Percentiles rank a stretch among this genome's conserved stretches.
Evolutionary conservation across 2,329 filamentous ascomycete genomes (phyloP).

Genomic region (Penicillium sp.): DNA sequence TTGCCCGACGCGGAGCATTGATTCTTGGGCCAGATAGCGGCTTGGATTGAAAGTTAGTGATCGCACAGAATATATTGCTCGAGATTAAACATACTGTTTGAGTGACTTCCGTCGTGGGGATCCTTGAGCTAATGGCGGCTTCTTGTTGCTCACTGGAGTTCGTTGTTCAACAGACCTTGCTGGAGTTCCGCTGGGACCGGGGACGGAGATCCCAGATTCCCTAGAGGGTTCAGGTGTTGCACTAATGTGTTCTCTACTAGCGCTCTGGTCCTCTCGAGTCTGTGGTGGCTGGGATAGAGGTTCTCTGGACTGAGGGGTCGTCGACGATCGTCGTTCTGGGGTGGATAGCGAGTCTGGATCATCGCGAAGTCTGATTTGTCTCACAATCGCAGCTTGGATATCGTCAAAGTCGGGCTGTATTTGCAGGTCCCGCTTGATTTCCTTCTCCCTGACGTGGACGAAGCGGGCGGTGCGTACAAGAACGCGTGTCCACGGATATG

Average conservation of each 20-base stretch:
- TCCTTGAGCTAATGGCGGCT: not conserved
- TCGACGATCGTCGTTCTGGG: not conserved
- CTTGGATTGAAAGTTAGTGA: not conserved
- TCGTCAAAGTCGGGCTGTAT: conserved; percentile 44
- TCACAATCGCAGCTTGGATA: conserved; percentile 10
- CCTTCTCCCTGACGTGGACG: conserved; percentile 44
- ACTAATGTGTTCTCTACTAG: too few relatives aligned
- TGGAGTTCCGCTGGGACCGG: not conserved
- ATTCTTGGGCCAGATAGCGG: too few relatives aligned
- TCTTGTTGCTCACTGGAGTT: not conserved
- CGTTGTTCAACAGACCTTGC: not conserved
- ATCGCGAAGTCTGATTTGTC: not conserved
- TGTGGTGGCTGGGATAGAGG: not conserved
- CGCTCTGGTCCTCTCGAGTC: not conserved
- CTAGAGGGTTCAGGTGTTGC: too few relatives aligned
- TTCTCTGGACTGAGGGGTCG: not conserved
- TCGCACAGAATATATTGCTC: not conserved
- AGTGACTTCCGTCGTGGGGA: conserved; percentile 1
- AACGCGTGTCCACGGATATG: conserved; percentile 53
- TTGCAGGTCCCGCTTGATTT: conserved; percentile 47
- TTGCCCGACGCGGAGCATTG: too few relatives aligned
- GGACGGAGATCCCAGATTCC: too few relatives aligned
- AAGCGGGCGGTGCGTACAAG: conserved; percentile 47
- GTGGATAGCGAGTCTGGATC: not conserved
- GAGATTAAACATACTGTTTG: conserved; percentile 2